phyloP scores from a whole-genome alignment of 2,329 filamentous ascomycete genomes.

The Penicillium sp. region DNA sequence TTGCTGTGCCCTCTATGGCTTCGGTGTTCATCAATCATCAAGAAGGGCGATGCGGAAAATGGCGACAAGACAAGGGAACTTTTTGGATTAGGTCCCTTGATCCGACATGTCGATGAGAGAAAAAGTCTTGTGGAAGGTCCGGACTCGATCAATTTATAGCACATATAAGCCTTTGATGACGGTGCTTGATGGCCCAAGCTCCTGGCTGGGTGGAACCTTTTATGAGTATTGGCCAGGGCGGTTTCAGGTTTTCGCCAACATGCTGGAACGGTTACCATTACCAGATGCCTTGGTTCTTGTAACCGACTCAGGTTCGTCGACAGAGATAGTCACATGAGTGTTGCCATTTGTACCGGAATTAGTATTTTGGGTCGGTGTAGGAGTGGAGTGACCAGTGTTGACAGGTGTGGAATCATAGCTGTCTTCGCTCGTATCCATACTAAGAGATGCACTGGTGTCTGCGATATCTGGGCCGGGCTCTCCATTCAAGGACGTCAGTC shows the following conservation, averaged over 20 bases:
- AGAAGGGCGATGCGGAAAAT: neutral
- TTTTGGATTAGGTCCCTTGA: neutral
- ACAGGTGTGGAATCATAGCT: slow-evolving; percentile 39
- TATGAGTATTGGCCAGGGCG: neutral
- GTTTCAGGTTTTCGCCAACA: slow-evolving; percentile 21
- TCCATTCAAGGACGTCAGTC: slow-evolving; percentile 71
- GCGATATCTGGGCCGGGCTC: slow-evolving; percentile 50
- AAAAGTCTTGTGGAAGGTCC: neutral
- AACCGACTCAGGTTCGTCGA: slow-evolving; percentile 7
- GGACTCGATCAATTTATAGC: neutral
- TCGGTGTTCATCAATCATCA: neutral
- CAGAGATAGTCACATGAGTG: slow-evolving; percentile 4
- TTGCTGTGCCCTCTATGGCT: neutral
- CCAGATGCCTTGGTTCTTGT: slow-evolving; percentile 5
- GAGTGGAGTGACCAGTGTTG: slow-evolving; percentile 29
- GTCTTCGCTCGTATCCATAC: slow-evolving; percentile 57
- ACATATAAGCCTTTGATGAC: neutral
- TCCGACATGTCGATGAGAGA: neutral
- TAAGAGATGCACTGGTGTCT: slow-evolving; percentile 57
- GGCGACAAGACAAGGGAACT: neutral
- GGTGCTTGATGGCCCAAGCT: slow-evolving; percentile 5
- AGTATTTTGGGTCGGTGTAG: slow-evolving; percentile 36
- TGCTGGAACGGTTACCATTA: slow-evolving; percentile 19
- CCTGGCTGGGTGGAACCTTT: slow-evolving; percentile 16
- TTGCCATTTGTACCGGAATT: slow-evolving; percentile 17